These are phyloP conservation scores for Penicillium janthinellum DNA, from an alignment of 2,329 filamentous ascomycete genomes.

Conservation along the genomic window DNA sequence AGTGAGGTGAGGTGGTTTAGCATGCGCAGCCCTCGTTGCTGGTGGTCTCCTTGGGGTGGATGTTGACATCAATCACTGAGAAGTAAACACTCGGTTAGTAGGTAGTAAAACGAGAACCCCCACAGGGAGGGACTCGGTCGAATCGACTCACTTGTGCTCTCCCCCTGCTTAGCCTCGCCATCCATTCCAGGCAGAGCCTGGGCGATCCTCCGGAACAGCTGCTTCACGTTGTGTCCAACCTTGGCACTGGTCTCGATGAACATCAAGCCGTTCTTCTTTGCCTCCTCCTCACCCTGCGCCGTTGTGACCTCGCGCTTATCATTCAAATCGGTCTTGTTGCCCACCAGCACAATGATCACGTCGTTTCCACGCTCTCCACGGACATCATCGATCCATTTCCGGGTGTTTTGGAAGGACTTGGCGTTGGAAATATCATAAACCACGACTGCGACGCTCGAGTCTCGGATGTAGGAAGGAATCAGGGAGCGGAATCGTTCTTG, in stretches of 20 bases:
- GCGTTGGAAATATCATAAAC: constrained; percentile 98
- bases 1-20: constrained; percentile 39
- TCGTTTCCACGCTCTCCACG: constrained; percentile 95
- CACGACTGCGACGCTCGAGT: constrained; percentile 95
- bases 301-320: constrained; percentile 98
- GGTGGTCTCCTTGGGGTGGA: constrained; percentile 67
- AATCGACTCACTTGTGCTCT: constrained; percentile 71
- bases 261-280: constrained; percentile 96
- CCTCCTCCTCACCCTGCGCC: constrained; percentile 94
- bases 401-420: constrained; percentile 97
- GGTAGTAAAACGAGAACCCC: background rate
- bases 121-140: background rate
- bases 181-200: constrained; percentile 98
- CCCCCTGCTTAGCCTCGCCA: constrained; percentile 75
- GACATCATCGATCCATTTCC: constrained; percentile 99
- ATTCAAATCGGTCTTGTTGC: constrained; percentile 98
- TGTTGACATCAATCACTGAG: constrained; percentile 92
- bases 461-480: constrained; percentile 97
- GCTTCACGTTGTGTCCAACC: constrained; percentile 96
- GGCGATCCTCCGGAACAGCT: constrained; percentile 94
- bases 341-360: constrained; percentile 97
- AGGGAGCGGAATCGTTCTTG: constrained; percentile 96
- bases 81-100: constrained; percentile 27
- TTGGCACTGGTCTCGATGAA: constrained; percentile 99
- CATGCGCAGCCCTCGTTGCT: constrained; percentile 75